Evolutionary conservation across 1,284 basidiomycete genomes (phyloP).

Genomic region (Malassezia brasiliensis): DNA sequence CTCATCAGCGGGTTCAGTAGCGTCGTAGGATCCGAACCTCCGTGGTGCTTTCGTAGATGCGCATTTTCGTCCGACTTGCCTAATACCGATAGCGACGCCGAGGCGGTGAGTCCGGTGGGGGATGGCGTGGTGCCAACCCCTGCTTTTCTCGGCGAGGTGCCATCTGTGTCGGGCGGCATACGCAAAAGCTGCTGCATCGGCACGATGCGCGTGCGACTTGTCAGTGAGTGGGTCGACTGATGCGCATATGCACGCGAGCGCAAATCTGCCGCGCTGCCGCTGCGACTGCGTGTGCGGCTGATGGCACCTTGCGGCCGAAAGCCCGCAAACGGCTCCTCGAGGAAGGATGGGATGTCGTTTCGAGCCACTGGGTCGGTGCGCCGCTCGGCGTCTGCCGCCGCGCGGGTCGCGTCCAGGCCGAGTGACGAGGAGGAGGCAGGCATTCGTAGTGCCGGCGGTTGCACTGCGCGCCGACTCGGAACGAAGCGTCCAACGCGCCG

Average conservation of each 20-base stretch:
- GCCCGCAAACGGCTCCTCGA: constrained; percentile 13
- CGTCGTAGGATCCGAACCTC: constrained; percentile 26
- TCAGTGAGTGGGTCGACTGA: neutral
- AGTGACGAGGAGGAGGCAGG: constrained; percentile 12
- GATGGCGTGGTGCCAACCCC: neutral
- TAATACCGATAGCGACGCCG: neutral
- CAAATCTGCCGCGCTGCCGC: constrained; percentile 7
- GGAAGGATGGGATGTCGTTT: neutral
- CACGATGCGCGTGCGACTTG: neutral
- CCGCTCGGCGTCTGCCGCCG: neutral
- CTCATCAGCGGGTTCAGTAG: neutral
- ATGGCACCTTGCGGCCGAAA: constrained; percentile 7
- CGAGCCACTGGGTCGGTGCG: neutral
- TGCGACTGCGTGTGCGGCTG: constrained; percentile 12
- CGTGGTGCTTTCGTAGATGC: constrained; percentile 25
- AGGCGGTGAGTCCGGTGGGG: neutral
- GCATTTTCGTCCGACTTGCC: constrained; percentile 1
- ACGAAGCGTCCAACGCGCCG: constrained; percentile 15
- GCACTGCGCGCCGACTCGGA: neutral
- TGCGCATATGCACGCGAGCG: neutral
- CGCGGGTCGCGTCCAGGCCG: neutral
- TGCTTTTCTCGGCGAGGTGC: neutral
- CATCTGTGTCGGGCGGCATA: neutral
- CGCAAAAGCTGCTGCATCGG: neutral
- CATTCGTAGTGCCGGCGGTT: constrained; percentile 1